A percentile compares a stretch with the other conserved stretches of the same genome.
These are phyloP conservation scores for Jaapia argillacea DNA, from an alignment of 768 basidiomycete species.

Conservation along the genomic window DNA sequence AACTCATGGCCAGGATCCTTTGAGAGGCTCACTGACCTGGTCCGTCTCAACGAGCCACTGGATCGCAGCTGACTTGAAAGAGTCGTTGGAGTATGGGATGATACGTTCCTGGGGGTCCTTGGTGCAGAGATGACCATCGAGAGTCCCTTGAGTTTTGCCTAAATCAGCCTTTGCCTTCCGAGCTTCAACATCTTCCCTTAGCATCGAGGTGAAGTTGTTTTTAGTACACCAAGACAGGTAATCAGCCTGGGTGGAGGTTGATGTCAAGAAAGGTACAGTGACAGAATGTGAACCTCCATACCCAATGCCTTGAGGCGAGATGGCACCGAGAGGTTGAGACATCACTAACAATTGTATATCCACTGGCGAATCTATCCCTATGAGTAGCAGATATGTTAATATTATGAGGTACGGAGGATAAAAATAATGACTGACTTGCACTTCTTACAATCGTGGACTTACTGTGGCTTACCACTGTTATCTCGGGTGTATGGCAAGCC, in stretches of 20 bases:
- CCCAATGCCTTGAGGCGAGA: not conserved
- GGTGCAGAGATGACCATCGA: slow-evolving; percentile 19
- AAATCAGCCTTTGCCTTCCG: slow-evolving; percentile 9
- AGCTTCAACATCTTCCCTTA: slow-evolving; percentile 14
- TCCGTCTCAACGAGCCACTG: slow-evolving; percentile 30
- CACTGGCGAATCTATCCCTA: not conserved
- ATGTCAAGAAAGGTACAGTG: not conserved
- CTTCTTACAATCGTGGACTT: not conserved
- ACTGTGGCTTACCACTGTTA: not conserved
- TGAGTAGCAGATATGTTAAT: not conserved
- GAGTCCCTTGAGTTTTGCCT: slow-evolving; percentile 7
- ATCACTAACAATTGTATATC: not conserved
- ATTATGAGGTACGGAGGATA: not conserved
- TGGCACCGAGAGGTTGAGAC: not conserved
- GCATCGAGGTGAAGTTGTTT: slow-evolving; percentile 19
- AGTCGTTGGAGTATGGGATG: slow-evolving; percentile 19
- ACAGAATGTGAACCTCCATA: not conserved
- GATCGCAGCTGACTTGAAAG: slow-evolving; percentile 20
- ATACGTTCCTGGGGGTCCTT: slow-evolving; percentile 9
- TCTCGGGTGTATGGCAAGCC: not conserved
- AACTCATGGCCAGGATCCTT: not conserved
- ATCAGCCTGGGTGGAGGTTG: not conserved
- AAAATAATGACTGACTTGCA: not conserved
- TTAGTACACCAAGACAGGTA: slow-evolving; percentile 20
- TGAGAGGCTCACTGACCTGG: slow-evolving; percentile 19